A percentile compares a stretch with the other conserved stretches of the same genome.
phyloP scores from a whole-genome alignment of 768 basidiomycete species.

The Phaeotremella skinneri region DNA sequence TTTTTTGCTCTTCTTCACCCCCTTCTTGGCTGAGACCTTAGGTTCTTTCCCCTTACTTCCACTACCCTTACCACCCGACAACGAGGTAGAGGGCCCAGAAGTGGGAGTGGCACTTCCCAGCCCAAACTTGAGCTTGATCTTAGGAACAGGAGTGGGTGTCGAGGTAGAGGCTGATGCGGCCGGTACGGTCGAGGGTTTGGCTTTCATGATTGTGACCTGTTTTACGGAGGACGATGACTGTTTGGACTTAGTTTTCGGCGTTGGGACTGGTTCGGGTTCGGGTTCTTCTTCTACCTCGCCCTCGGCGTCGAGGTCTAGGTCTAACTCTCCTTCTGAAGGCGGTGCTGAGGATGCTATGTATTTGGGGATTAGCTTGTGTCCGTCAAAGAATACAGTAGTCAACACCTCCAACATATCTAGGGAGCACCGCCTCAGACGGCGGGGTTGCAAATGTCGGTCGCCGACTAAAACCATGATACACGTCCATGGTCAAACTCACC shows the following conservation, averaged over 20 bases:
- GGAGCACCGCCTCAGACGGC: no score
- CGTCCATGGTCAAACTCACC: constrained; percentile 11
- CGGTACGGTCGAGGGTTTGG: constrained; percentile 6
- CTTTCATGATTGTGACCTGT: no score
- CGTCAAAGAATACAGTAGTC: not conserved
- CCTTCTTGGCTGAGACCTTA: constrained; percentile 34
- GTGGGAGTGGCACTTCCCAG: not conserved
- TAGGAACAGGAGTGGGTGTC: constrained; percentile 15
- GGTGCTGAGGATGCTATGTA: constrained; percentile 1
- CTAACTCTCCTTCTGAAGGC: constrained; percentile 5
- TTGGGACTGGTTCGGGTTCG: not conserved
- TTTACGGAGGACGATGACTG: no score
- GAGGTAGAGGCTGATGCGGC: constrained; percentile 2
- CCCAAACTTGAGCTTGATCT: constrained; percentile 30
- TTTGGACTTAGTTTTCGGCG: not conserved
- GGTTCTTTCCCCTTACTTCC: constrained; percentile 12
- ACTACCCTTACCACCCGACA: not conserved
- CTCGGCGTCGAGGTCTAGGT: constrained; percentile 1
- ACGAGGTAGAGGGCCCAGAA: not conserved
- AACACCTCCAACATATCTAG: no score
- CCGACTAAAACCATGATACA: not conserved
- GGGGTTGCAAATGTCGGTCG: not conserved
- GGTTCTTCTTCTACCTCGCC: not conserved
- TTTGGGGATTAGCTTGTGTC: not conserved
- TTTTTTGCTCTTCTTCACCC: constrained; percentile 32